Base-by-base conservation (phyloP, 1,139 yeast genomes). In the Yamadazyma songkhlaensis region DNA sequence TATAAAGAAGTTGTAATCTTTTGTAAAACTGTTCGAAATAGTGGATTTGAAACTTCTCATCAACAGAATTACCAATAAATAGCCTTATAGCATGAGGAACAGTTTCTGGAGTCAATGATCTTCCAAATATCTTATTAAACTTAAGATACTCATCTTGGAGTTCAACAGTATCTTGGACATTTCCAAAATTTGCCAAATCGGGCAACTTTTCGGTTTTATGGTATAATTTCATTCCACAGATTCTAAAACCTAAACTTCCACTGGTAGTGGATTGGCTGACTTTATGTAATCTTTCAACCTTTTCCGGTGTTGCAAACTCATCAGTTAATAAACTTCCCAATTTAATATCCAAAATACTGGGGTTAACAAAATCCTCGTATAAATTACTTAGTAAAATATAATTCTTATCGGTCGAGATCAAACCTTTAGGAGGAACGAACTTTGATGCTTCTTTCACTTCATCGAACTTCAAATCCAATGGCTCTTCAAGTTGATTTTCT, bases 151-250 rank as follows among this genome's bases (percentile, higher is more conserved):
- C 67, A 17, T 54, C 49, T 0, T 41, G 45, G 4, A 35, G 7
- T n/a, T 42, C 34, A 17, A 45, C 48, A 12, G 41, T 36, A 22
- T 43, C 39, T 1, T 39, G 37, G 5, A 13, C 35, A 6, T 39
- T 44, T 1, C 54, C 43, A 5, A 54, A 45, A 9, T 27, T 14
- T 3, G 34, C 24, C 13, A 26, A 14, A 15, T 38, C 51, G 50
- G 59, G 47, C 9, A 37, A 4, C 2, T 29, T 14, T 3, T 34
- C 10, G 1, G 10, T 9, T 5, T 12, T 13, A n/a, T 40, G 34
- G 46, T 60, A 71, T 2, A 84, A 60, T 49, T 82, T 83, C 95
- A 92, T 86, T 0, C 98, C 98, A 49, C 97, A 90, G 2, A 92
- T 75, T 41, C 98, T 66, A 46, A 84, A 79, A 14, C 79, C 73